These are phyloP conservation scores for Thermochaetoides thermophila DNA, from an alignment of 495 filamentous ascomycete genomes.

Conservation along the genomic window DNA sequence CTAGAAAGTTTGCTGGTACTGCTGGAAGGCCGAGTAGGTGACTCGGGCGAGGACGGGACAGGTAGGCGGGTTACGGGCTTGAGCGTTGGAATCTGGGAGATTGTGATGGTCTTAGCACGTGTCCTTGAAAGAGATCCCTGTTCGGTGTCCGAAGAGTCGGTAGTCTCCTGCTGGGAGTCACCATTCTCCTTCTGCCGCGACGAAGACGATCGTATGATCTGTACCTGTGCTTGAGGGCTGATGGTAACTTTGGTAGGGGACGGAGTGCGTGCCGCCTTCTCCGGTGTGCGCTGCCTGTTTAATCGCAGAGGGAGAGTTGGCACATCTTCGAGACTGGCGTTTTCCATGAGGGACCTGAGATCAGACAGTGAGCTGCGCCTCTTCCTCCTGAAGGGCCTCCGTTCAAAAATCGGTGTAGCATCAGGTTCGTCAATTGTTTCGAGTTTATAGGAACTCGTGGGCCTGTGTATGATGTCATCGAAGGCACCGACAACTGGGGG, in stretches of 20 bases:
- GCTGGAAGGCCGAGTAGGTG: slow-evolving; percentile 17
- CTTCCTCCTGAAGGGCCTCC: slow-evolving; percentile 50
- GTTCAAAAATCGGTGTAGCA: slow-evolving; percentile 17
- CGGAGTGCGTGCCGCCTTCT: slow-evolving; percentile 31
- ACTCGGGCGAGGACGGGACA: slow-evolving; percentile 10
- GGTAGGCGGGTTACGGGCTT: slow-evolving; percentile 18
- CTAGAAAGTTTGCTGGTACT: slow-evolving; percentile 21
- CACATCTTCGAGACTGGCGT: slow-evolving; percentile 28
- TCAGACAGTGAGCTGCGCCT: slow-evolving; percentile 87
- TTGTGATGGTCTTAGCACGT: slow-evolving; percentile 28
- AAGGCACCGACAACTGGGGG: slow-evolving; percentile 48
- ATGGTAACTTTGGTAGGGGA: slow-evolving; percentile 31
- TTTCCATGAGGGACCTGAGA: slow-evolving; percentile 47
- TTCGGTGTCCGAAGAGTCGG: too few relatives aligned
- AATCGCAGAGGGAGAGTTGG: slow-evolving; percentile 26
- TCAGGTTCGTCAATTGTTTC: slow-evolving; percentile 39
- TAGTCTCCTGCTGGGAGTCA: slow-evolving; percentile 13
- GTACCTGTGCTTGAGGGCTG: slow-evolving; percentile 20
- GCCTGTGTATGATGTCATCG: slow-evolving; percentile 31
- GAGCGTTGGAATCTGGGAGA: slow-evolving; percentile 34
- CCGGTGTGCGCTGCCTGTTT: slow-evolving; percentile 43
- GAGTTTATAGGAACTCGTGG: slow-evolving; percentile 31
- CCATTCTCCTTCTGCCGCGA: slow-evolving; percentile 29
- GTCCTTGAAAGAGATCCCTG: too few relatives aligned
- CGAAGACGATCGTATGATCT: slow-evolving; percentile 16